These are phyloP conservation scores for Ogataea ramenticola DNA, from an alignment of 805 yeast genomes.

Conservation along the genomic window DNA sequence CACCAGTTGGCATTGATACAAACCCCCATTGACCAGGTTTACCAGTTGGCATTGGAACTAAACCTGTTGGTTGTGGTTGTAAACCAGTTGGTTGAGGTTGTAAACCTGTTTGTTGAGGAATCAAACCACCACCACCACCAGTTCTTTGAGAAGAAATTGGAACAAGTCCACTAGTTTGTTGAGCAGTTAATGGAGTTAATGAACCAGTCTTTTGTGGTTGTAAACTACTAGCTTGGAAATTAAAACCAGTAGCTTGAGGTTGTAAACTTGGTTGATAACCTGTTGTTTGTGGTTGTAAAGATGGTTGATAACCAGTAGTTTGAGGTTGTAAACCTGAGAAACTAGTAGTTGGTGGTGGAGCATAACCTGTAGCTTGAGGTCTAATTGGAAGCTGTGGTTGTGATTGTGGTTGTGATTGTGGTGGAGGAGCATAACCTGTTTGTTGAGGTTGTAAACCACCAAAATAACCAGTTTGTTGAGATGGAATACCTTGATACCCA, in stretches of 20 bases:
- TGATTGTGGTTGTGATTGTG: too few species aligned
- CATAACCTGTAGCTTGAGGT: slow-evolving; percentile 31
- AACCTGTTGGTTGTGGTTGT: slow-evolving; percentile 36
- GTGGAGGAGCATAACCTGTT: slow-evolving; percentile 39
- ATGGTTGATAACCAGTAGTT: slow-evolving; percentile 31
- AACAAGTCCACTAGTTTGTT: slow-evolving; percentile 61
- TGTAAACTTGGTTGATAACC: slow-evolving; percentile 34
- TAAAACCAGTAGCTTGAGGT: slow-evolving; percentile 60
- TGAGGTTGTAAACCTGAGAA: slow-evolving; percentile 34
- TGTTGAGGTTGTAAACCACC: slow-evolving; percentile 28
- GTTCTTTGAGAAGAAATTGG: slow-evolving; percentile 32
- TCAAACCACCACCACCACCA: slow-evolving; percentile 19
- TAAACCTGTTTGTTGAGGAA: slow-evolving; percentile 19
- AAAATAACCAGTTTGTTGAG: slow-evolving; percentile 32
- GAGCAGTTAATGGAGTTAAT: slow-evolving; percentile 42
- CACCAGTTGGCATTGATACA: slow-evolving; percentile 61
- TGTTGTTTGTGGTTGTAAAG: slow-evolving; percentile 44
- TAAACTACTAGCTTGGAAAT: not conserved
- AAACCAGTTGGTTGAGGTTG: slow-evolving; percentile 23
- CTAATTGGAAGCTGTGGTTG: too few species aligned
- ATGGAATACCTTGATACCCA: slow-evolving; percentile 33
- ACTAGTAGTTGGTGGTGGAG: slow-evolving; percentile 49
- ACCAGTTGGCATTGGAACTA: slow-evolving; percentile 50
- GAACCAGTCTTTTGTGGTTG: slow-evolving; percentile 26
- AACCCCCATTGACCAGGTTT: slow-evolving; percentile 79